phyloP scores from a whole-genome alignment of 331 rosid species.

The Saraca asoca region DNA sequence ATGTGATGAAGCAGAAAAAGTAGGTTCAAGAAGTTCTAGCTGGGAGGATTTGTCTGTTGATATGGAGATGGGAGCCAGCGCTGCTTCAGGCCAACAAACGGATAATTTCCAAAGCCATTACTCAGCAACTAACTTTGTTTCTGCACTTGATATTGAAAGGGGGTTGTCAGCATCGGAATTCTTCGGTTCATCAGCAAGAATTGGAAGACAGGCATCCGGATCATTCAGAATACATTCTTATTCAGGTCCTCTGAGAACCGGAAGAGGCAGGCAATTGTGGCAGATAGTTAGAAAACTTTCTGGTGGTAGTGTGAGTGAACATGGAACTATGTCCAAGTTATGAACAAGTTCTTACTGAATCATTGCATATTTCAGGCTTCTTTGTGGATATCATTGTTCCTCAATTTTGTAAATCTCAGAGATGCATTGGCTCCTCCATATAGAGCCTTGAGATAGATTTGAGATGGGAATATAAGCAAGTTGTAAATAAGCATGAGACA shows the following conservation, averaged over 20 bases:
- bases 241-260: slow-evolving; percentile 66
- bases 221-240: slow-evolving; percentile 72
- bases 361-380: neutral
- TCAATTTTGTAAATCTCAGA: slow-evolving; percentile 14
- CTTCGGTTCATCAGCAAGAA: slow-evolving; percentile 49
- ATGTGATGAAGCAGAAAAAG: slow-evolving; percentile 59
- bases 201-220: slow-evolving; percentile 46
- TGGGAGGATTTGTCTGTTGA: slow-evolving; percentile 51
- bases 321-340: slow-evolving; percentile 51
- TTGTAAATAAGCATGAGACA: slow-evolving; percentile 25
- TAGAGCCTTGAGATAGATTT: slow-evolving; percentile 28
- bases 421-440: neutral
- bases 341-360: slow-evolving; percentile 50
- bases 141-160: slow-evolving; percentile 51
- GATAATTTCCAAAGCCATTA: slow-evolving; percentile 54
- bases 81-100: slow-evolving; percentile 45
- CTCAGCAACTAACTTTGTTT: slow-evolving; percentile 42
- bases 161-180: slow-evolving; percentile 59
- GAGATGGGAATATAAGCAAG: slow-evolving; percentile 36
- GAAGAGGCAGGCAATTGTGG: slow-evolving; percentile 68
- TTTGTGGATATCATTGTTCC: slow-evolving; percentile 24
- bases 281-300: slow-evolving; percentile 62
- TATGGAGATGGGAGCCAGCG: slow-evolving; percentile 39
- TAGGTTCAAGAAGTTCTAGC: slow-evolving; percentile 56
- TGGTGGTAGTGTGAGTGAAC: slow-evolving; percentile 80